Evolutionary conservation across 495 filamentous ascomycete species (phyloP), one percentile per base, ranked within the genome.

Genomic region (Annulohypoxylon bovei): DNA sequence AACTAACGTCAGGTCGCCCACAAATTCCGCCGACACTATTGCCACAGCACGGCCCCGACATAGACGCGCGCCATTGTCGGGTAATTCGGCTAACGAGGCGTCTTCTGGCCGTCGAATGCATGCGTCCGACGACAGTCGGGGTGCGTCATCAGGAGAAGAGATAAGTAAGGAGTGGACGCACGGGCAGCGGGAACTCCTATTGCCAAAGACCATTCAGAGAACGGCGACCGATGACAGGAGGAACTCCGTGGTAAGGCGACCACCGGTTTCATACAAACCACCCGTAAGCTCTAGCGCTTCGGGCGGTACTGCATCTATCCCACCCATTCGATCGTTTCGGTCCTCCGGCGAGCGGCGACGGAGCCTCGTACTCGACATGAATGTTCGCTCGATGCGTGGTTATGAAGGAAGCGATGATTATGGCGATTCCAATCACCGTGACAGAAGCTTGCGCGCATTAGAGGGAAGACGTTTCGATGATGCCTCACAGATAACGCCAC

Each of bases 311-410:
- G 61, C 82, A 58, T 77, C 72, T 6, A 80, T 85, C 40, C 82
- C 82, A 8, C 83, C 83, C 7, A 86, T 84, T 66, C 81, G 84
- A 30, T 73, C 77, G 23, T 86, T 85, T 66, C 84, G 83, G 46
- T 84, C 84, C 11, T 85, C 85, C 22, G 78, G 79, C 6, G 78
- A 82, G 35, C 80, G 85, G 62, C 82, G 46, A 2, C 18, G 81
- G 64, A 84, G 82, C 71, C 74, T 81, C n/a, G 74, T 77, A 1
- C 72, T 81, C 68, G 85, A 87, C 67, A 84, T 85, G 83, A 82
- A 76, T 65, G 32, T 71, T 37, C 75, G 77, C 14, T 60, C 71
- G 14, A 76, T 75, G 30, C 80, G 77, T 5, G 65, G 49, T 54
- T 67, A 80, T 61, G 78, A 80, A 22, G 50, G 73, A 22, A 68